Base-by-base conservation (phyloP, 139 green algal genomes). In the Gonium pectorale region DNA sequence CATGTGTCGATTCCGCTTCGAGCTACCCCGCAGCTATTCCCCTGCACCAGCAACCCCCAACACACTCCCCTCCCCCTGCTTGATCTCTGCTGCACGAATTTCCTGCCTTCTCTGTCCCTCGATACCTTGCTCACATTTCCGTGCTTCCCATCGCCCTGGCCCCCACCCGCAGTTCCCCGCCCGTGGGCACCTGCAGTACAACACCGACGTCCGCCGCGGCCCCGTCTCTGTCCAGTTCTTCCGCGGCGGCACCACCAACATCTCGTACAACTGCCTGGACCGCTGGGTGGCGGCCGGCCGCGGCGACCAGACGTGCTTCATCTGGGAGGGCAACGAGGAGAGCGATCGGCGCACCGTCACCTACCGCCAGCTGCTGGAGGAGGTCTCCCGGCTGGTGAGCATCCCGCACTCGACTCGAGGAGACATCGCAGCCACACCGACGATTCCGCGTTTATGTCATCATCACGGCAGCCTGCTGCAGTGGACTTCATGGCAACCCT, bases 201-300 rank as follows among this genome's bases (percentile, higher is more conserved):
- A 98, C 79, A 95, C 97, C 66, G 93, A 98, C 87, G 44, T 94
- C 40, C 88, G 82, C 70, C 94, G 95, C 60, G 95, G 95, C n/a
- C 86, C 86, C 26, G 89, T 98, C 26, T 37, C 64, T 66, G 89
- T 91, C 27, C 83, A 93, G 68, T 98, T 86, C 80, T 98, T 97
- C 87, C 87, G 91, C 69, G 95, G 89, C 52, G 89, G 83, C 62
- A 81, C 63, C 52, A 98, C 95, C 49, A 98, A 98, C 86, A 83
- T 98, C 15, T 92, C 80, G 60, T 97, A 97, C 90, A 98, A 98
- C 72, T 88, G 82, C 46, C 87, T 98, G 21, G 96, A 98, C 90
- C 91, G 95, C 80, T 90, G 88, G 73, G 88, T 91, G 40, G 67
- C 80, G 70, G 82, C 75, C 5, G 94, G 94, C 37, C 78, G 83